These are phyloP conservation scores for Podospora didyma DNA, from an alignment of 495 filamentous ascomycete species.

Conservation along the genomic window DNA sequence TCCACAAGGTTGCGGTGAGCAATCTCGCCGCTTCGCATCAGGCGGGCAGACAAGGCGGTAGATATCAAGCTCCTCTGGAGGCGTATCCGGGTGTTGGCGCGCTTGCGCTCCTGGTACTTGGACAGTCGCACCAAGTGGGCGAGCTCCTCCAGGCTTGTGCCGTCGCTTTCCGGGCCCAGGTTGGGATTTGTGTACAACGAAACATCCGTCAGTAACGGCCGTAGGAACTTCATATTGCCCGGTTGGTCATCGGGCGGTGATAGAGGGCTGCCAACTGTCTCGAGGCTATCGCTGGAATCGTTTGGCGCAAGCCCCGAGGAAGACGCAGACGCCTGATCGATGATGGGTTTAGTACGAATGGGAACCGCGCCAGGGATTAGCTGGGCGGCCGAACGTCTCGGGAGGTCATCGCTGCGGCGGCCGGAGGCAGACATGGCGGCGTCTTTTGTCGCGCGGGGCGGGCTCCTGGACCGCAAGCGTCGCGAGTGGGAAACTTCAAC, in stretches of 20 bases:
- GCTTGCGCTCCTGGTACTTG: conserved; percentile 70
- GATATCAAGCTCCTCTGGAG: conserved; percentile 65
- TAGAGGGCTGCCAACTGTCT: conserved; percentile 8
- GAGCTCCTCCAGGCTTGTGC: conserved; percentile 66
- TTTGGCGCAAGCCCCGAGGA: conserved; percentile 21
- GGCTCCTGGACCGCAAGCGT: conserved; percentile 41
- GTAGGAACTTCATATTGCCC: conserved; percentile 30
- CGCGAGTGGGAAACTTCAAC: conserved; percentile 38
- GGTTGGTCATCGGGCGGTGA: conserved; percentile 23
- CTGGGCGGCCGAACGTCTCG: conserved; percentile 35
- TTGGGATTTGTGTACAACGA: conserved; percentile 49
- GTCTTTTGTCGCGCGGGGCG: conserved; percentile 31
- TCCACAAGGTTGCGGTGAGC: conserved; percentile 83
- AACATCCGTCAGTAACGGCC: conserved; percentile 44
- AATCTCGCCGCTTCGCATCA: conserved; percentile 72
- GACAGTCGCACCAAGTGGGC: conserved; percentile 66
- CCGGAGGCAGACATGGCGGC: conserved; percentile 25
- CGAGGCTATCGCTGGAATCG: conserved; percentile 24
- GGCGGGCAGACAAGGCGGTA: conserved; percentile 73
- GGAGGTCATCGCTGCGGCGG: conserved; percentile 32
- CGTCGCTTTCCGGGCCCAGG: conserved; percentile 42
- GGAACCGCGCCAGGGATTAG: conserved; percentile 33
- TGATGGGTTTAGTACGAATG: conserved; percentile 38
- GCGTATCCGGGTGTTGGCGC: conserved; percentile 60
- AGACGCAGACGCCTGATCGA: conserved; percentile 35